Base-by-base conservation (phyloP, 2,329 filamentous ascomycete species). In the Paecilomyces fulvus region DNA sequence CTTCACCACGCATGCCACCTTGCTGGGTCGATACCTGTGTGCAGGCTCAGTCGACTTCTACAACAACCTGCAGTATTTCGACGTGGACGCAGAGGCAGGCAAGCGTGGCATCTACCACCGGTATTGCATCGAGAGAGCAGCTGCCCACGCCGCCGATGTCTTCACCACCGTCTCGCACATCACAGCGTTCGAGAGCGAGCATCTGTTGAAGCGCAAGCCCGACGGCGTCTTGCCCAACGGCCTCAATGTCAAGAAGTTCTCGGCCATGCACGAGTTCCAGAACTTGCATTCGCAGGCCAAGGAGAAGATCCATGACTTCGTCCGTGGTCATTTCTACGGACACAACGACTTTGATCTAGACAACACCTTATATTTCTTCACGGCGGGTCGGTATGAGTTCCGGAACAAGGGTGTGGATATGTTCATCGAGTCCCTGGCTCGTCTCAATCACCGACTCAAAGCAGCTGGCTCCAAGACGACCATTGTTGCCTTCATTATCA, bases 161-260 rank as follows among this genome's bases (percentile, higher is more conserved):
- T 97, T 99, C 77, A 99, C 94, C 21, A 99, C 94, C 1, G 94
- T 99, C 58, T 97, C 92, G 17, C 94, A 97, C 74, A 97, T 99
- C 69, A 99, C 94, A 3, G 94, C 94, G 9, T 97, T 95, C 74
- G 94, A 99, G 76, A 95, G 90, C 67, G 94, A 99, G 79, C 92
- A 99, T 76, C 76, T 99, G 64, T 82, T 99, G 62, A 97, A 97
- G 82, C 88, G 94, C 62, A 97, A 97, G 77, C 94, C 94, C 0
- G 94, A 99, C 65, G 94, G 94, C 48, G 94, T 99, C 6, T 75
- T 97, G 63, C 94, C 94, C 64, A 99, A 99, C 67, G 94, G 94
- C 61, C 81, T 99, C 67, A 99, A 99, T 67, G 94, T 99, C 59
- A 96, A 92, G 75, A 97, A 97, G 74, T 97, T 97, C 78, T 92